Conservation (phyloP, 2,329 filamentous ascomycete genomes). For the Exophiala xenobiotica region DNA sequence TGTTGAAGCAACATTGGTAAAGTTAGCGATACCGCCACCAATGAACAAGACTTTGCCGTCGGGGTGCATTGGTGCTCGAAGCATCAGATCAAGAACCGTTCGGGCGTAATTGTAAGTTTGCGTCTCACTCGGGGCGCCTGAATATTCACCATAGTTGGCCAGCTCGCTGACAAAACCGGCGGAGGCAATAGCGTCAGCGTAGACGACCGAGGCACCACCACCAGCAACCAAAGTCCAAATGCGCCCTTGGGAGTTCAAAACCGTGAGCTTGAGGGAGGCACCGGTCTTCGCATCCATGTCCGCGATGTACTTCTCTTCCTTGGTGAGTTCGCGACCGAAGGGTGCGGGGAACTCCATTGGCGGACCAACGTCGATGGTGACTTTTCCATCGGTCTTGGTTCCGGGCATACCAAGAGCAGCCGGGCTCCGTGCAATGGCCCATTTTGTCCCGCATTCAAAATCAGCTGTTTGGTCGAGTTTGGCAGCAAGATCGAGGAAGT, state of each 20-base stretch:
- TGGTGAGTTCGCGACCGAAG: slow-evolving; percentile 96
- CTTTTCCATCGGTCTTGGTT: slow-evolving; percentile 66
- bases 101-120: slow-evolving; percentile 99
- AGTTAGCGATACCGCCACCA: slow-evolving; percentile 99
- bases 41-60: slow-evolving; percentile 99
- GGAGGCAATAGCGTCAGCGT: slow-evolving; percentile 97
- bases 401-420: slow-evolving; percentile 80
- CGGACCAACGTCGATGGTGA: slow-evolving; percentile 92
- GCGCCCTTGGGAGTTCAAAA: slow-evolving; percentile 86
- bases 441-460: slow-evolving; percentile 98
- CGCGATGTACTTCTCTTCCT: slow-evolving; percentile 98
- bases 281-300: slow-evolving; percentile 99
- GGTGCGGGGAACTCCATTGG: slow-evolving; percentile 99
- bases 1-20: slow-evolving; percentile 98
- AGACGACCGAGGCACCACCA: slow-evolving; percentile 99
- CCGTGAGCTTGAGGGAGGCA: slow-evolving; percentile 96
- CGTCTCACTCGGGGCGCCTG: slow-evolving; percentile 95
- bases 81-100: slow-evolving; percentile 95
- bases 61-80: slow-evolving; percentile 77
- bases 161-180: slow-evolving; percentile 93
- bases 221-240: slow-evolving; percentile 98
- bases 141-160: slow-evolving; percentile 99
- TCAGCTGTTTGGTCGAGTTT: slow-evolving; percentile 99
- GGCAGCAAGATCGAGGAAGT: slow-evolving; percentile 97
- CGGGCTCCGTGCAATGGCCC: slow-evolving; percentile 92